Evolutionary conservation across 495 filamentous ascomycete species (phyloP), one percentile per base, ranked within the genome.

Genomic region (Neurospora africana): DNA sequence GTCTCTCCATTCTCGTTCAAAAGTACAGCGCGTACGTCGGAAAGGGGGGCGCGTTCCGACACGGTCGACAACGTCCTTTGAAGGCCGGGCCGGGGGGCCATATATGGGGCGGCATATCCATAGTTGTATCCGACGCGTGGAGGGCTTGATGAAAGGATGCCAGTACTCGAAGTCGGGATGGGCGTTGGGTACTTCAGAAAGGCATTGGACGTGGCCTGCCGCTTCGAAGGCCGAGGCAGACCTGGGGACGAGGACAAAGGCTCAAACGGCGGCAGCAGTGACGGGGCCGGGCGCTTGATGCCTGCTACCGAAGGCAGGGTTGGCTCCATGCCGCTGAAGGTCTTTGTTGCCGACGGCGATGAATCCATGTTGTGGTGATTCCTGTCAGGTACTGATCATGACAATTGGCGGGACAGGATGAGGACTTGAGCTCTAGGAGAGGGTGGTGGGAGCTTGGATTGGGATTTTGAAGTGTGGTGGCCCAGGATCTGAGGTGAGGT

Each of bases 231-330:
- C 47, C 91, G 87, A 74, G 93, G 93, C 71, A 95, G 87, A 72
- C 85, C 88, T 35, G 94, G 95, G 38, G 95, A 97, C 15, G 94
- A 96, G 69, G 92, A 95, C 71, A 91, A 85, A 39, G 93, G 95
- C 82, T 99, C 95, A 81, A 98, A 97, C 7, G 95, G 91, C 72
- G 95, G 95, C 43, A 98, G 88, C 68, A 99, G 81, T 71, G 93
- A 88, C 21, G 92, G 86, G 73, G 91, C 91, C 53, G 92, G 88
- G 81, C 93, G 90, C 84, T 96, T 96, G 71, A 89, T 81, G 74
- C 92, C 89, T 68, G 87, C 86, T 17, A 83, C 82, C 69, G 85
- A 82, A 78, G 87, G 82, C 65, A 86, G 76, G 68, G 76, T 72
- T 27, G 80, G 80, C 79, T 81, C 80, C 37, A 72, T 70, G 38